Base-by-base conservation (phyloP, 2,329 filamentous ascomycete genomes). In the Pestalotiopsis sp. region DNA sequence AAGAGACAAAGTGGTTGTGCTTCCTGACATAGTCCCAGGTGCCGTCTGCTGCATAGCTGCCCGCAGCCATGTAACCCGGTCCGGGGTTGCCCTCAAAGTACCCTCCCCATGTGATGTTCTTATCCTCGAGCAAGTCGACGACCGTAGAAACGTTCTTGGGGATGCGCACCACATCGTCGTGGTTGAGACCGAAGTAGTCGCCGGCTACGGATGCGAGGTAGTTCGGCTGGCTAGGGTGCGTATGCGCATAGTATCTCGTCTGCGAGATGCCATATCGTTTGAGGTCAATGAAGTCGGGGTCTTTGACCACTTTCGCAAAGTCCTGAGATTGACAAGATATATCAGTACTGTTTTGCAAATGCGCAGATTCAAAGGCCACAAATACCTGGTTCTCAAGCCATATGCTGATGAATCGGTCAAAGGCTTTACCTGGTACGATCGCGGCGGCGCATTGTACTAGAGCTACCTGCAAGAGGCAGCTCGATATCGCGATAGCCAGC, bases 151-250 rank as follows among this genome's bases (percentile, higher is more conserved):
- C 81, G 68, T 85, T 84, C 38, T 75, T 70, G 1, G 83, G 83
- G 23, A 86, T 77, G 56, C 80, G 78, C 6, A 85, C 78, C 49
- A 79, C 77, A 9, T 79, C 79, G 73, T 85, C 84, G 70, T 85
- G 80, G 71, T 86, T 78, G 45, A 84, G 70, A 1, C 84, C 84
- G 70, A 84, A 86, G 73, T 84, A 84, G 72, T 86, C 83, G 13
- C 83, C 83, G 6, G 73, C 82, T 6, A 84, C 77, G 41, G 83
- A 81, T 5, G 83, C 83, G 12, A 85, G 74, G 68, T 85, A 85
- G 72, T 85, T 85, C 5, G 83, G 83, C 75, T 85, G 71, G 40
- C 68, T 76, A 4, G 78, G 79, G 68, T 83, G 81, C 2, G 83
- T 85, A n/a, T 83, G 79, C 6, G 81, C 82, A 72, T 81, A 83